A percentile compares a stretch with the other conserved stretches of the same genome.
phyloP scores from a whole-genome alignment of 1,284 basidiomycete species.

The Baeospora myosura region DNA sequence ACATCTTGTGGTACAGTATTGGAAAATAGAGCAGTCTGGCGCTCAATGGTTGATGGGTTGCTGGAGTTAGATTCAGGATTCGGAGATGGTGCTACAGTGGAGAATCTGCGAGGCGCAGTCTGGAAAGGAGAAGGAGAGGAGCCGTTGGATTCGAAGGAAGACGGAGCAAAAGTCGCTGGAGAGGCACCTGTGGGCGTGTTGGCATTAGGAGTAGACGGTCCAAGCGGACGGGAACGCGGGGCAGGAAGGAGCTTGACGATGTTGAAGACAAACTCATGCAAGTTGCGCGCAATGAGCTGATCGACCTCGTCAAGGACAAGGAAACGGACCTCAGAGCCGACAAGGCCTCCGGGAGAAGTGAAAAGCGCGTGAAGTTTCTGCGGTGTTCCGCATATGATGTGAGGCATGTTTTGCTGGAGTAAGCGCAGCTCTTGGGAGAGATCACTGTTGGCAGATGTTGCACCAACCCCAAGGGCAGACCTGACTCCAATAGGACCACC shows the following conservation, averaged over 20 bases:
- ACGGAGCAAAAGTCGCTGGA: slow-evolving; percentile 30
- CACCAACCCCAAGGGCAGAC: slow-evolving; percentile 80
- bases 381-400: slow-evolving; percentile 94
- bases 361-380: slow-evolving; percentile 93
- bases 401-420: slow-evolving; percentile 86
- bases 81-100: slow-evolving; percentile 43
- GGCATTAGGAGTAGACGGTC: slow-evolving; percentile 30
- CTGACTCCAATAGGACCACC: slow-evolving; percentile 87
- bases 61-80: slow-evolving; percentile 26
- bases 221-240: slow-evolving; percentile 63
- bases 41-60: slow-evolving; percentile 47
- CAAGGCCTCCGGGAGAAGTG: slow-evolving; percentile 68
- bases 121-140: slow-evolving; percentile 43
- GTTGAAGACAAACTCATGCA: slow-evolving; percentile 91
- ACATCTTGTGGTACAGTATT: slow-evolving; percentile 94
- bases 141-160: slow-evolving; percentile 45
- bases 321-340: slow-evolving; percentile 81
- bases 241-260: slow-evolving; percentile 87
- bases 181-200: slow-evolving; percentile 26
- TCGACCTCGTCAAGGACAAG: slow-evolving; percentile 96
- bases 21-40: slow-evolving; percentile 95
- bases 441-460: slow-evolving; percentile 56
- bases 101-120: slow-evolving; percentile 50
- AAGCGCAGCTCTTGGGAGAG: slow-evolving; percentile 73
- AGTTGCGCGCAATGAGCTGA: slow-evolving; percentile 92